These are phyloP conservation scores for Talaromyces borbonicus DNA, from an alignment of 495 filamentous ascomycete species.

Conservation along the genomic window DNA sequence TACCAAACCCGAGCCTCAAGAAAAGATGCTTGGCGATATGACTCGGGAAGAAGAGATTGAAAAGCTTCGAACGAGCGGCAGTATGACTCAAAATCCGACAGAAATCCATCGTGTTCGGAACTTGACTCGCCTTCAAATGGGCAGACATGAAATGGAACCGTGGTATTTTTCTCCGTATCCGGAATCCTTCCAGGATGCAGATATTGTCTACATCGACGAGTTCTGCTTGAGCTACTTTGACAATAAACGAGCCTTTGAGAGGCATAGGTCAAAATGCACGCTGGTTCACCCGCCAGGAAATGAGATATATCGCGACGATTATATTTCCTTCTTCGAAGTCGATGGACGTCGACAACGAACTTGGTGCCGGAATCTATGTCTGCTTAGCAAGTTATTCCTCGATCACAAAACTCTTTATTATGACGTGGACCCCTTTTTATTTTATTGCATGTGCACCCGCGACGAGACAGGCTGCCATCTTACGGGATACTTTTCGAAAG, in stretches of 20 bases:
- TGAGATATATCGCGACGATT: conserved; percentile 93
- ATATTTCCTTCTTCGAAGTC: conserved; percentile 94
- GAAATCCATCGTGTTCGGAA: conserved; percentile 96
- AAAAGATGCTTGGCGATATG: conserved; percentile 43
- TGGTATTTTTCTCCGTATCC: conserved; percentile 99
- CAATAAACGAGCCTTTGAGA: conserved; percentile 62
- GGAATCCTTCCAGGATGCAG: conserved; percentile 71
- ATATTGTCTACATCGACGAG: conserved; percentile 92
- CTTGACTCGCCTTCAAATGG: conserved; percentile 86
- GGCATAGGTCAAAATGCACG: conserved; percentile 85
- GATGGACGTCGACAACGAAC: conserved; percentile 90
- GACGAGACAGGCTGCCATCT: conserved; percentile 84
- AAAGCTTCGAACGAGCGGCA: conserved; percentile 82
- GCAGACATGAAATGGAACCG: conserved; percentile 80
- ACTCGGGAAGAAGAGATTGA: conserved; percentile 91
- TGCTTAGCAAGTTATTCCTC: conserved; percentile 90
- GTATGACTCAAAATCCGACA: conserved; percentile 97
- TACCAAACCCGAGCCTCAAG: conserved; percentile 17
- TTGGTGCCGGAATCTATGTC: conserved; percentile 93
- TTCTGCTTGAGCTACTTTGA: conserved; percentile 92
- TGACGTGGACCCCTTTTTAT: conserved; percentile 95
- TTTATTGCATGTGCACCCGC: conserved; percentile 93
- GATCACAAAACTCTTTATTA: conserved; percentile 99
- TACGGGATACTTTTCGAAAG: conserved; percentile 95
- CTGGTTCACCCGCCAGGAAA: conserved; percentile 91